Conservation (phyloP, 768 basidiomycete genomes). For the Leucocoprinus leucothites region DNA sequence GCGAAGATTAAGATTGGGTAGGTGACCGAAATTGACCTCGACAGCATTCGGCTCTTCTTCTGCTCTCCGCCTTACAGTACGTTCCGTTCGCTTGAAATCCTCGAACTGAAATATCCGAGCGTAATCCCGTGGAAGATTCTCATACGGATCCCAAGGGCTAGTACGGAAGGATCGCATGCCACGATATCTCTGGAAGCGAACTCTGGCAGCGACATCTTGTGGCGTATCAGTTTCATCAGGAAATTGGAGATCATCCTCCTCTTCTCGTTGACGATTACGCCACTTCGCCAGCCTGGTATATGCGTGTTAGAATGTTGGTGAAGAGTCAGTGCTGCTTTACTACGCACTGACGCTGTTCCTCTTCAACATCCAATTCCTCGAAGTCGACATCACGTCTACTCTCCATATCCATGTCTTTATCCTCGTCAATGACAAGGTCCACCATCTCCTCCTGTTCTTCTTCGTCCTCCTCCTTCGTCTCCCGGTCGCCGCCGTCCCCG, state of each 20-base stretch:
- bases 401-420: slow-evolving; percentile 58
- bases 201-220: slow-evolving; percentile 71
- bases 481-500: slow-evolving; percentile 38
- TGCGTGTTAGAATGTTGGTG: background rate
- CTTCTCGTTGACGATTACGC: slow-evolving; percentile 69
- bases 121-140: slow-evolving; percentile 93
- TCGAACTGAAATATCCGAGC: slow-evolving; percentile 96
- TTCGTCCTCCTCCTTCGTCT: slow-evolving; percentile 39
- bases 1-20: slow-evolving; percentile 4
- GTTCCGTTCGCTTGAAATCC: slow-evolving; percentile 85
- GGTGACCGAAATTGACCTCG: slow-evolving; percentile 56
- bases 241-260: slow-evolving; percentile 81
- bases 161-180: slow-evolving; percentile 92
- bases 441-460: slow-evolving; percentile 52
- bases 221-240: slow-evolving; percentile 98
- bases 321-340: background rate
- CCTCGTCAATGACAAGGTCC: slow-evolving; percentile 53
- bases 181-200: slow-evolving; percentile 88
- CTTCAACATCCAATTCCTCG: slow-evolving; percentile 77
- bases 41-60: slow-evolving; percentile 59
- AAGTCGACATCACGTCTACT: slow-evolving; percentile 53
- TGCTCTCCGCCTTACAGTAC: slow-evolving; percentile 61
- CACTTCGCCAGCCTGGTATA: slow-evolving; percentile 59
- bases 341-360: slow-evolving; percentile 83
- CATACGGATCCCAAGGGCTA: slow-evolving; percentile 96